These are phyloP conservation scores for Camelina hispida DNA, from an alignment of 345 rosid species.

Conservation along the genomic window DNA sequence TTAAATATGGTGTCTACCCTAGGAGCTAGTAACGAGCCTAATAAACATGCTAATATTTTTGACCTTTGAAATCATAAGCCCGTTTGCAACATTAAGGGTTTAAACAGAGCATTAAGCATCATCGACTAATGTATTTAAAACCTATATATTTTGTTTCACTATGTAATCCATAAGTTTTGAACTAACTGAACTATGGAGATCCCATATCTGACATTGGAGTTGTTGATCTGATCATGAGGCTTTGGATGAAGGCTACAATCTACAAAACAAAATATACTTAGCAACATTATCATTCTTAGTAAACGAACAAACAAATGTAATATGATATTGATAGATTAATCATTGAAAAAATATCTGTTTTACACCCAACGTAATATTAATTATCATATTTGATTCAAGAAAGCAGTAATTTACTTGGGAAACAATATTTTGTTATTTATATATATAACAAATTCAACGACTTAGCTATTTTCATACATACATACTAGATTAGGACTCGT, in stretches of 20 bases:
- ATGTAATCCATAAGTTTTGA: background rate
- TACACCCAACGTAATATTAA: background rate
- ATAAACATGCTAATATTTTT: background rate
- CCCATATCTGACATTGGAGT: conserved; percentile 52
- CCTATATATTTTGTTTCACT: background rate
- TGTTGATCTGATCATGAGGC: conserved; percentile 70
- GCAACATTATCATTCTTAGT: background rate
- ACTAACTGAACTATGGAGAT: conserved; percentile 23
- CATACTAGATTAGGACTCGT: background rate
- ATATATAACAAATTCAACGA: background rate
- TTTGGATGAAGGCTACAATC: conserved; percentile 78
- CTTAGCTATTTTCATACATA: background rate
- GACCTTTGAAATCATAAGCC: background rate
- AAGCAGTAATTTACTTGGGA: background rate
- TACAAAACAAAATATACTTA: conserved; percentile 29
- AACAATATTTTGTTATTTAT: background rate
- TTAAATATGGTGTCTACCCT: conserved; percentile 1
- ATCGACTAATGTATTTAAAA: background rate
- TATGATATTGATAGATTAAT: background rate
- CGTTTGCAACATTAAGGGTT: background rate
- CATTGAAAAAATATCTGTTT: background rate
- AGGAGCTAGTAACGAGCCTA: background rate
- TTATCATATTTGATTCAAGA: background rate
- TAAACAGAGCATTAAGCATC: background rate
- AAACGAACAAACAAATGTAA: background rate